These are phyloP conservation scores for Shiraia bambusicola DNA, from an alignment of 2,329 filamentous ascomycete genomes.

Conservation along the genomic window DNA sequence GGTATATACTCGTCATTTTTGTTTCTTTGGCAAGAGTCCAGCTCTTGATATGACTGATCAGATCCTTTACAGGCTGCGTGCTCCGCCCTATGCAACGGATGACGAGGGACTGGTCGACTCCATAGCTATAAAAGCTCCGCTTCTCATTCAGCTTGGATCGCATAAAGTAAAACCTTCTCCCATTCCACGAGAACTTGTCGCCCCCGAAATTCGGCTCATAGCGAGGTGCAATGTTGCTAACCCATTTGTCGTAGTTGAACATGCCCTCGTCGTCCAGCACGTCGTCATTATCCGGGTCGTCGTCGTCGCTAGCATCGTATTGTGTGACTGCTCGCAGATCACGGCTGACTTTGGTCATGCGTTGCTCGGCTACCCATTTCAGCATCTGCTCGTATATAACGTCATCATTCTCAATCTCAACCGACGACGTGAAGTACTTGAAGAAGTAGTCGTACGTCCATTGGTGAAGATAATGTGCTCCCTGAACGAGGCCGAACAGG, in stretches of 20 bases:
- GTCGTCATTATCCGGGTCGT: constrained; percentile 38
- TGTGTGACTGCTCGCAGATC: constrained; percentile 46
- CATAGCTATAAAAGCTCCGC: constrained; percentile 20
- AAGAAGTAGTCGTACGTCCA: constrained; percentile 35
- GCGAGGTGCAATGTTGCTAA: constrained; percentile 49
- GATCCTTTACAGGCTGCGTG: constrained; percentile 51
- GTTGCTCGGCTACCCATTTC: constrained; percentile 48
- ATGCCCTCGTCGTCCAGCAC: constrained; percentile 45
- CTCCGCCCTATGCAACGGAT: constrained; percentile 52
- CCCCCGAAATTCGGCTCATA: constrained; percentile 54
- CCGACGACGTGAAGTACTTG: constrained; percentile 44
- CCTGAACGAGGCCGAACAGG: constrained; percentile 45
- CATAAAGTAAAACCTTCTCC: constrained; percentile 45
- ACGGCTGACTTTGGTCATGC: constrained; percentile 40
- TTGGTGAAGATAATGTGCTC: constrained; percentile 40
- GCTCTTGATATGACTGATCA: constrained; percentile 49
- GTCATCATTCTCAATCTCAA: constrained; percentile 50
- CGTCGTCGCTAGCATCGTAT: constrained; percentile 37
- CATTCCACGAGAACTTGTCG: constrained; percentile 48
- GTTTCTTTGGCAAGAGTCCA: constrained; percentile 48
- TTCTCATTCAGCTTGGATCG: constrained; percentile 35
- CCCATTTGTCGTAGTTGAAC: constrained; percentile 55
- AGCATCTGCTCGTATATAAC: constrained; percentile 48
- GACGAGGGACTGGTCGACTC: constrained; percentile 46
- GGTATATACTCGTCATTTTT: constrained; percentile 49